Base-by-base conservation (phyloP, 148 eudicot genomes). In the Nyssa sinensis region DNA sequence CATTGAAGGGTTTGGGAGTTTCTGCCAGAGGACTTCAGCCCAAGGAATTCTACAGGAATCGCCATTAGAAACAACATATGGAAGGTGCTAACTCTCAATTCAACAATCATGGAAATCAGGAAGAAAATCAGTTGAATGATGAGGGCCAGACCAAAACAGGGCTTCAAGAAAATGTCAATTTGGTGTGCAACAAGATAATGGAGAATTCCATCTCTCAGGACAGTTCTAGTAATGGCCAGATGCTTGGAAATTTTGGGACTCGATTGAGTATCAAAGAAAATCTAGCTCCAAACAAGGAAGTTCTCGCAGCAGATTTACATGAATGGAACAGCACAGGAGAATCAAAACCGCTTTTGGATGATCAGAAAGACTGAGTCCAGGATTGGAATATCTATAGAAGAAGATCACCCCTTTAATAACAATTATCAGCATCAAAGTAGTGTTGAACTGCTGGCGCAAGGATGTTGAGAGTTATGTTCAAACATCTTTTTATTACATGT, bases 1-100 rank as follows among this genome's bases (percentile, higher is more conserved):
- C 33, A 95, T 95, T 44, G 72, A 90, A 87, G 98, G 98, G 23
- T 95, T 95, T 62, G 98, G 98, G 3, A 95, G 97, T 84, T 95
- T 95, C 77, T 17, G 73, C 73, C 79, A 55, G 9, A 81, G 81
- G 47, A 76, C 55, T 72, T 80, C 88, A 63, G 75, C 64, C 5
- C 74, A 81, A 68, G 80, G 51, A 55, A 59, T 84, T 76, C 80
- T 73, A 3, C 35, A 69, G 30, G 88, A 82, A 72, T 31, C 89
- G 24, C 34, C 78, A 23, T 14, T 30, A 17, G 72, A 63, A 71
- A 27, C 75, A 61, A 27, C 75, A 61, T 88, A 55, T 70, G 85
- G 80, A 44, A 87, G 92, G 67, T 83, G 90, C n/a, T 58, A 84
- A 92, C 73, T 86, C 97, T 11, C 87, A 90, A 71, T 91, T 87